Evolutionary conservation across 2,329 filamentous ascomycete species (phyloP).

Genomic region (Thielaviopsis punctulata): DNA sequence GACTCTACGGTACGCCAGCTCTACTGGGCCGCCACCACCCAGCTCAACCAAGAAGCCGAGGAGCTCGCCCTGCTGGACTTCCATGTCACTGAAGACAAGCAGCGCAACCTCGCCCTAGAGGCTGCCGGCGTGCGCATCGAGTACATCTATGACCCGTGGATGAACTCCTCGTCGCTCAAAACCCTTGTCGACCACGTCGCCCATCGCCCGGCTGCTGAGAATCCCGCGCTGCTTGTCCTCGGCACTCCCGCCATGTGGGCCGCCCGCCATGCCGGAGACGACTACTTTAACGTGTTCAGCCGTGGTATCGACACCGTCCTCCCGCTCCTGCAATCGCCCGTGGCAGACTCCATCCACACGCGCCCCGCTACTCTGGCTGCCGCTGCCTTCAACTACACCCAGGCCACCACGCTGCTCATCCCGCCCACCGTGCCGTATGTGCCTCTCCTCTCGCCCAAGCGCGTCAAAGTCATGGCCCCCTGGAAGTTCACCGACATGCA

Average conservation of each 20-base stretch:
- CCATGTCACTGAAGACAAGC: conserved; percentile 21
- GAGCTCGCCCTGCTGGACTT: conserved; percentile 20
- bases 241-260: conserved; percentile 39
- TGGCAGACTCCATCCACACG: conserved; percentile 3
- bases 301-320: conserved; percentile 27
- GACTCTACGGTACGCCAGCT: conserved; percentile 43
- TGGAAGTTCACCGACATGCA: conserved; percentile 36
- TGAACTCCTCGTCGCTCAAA: conserved; percentile 26
- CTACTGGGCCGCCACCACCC: conserved; percentile 37
- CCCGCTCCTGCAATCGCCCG: conserved; percentile 19
- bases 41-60: conserved; percentile 26
- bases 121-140: conserved; percentile 27
- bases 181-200: conserved; percentile 19
- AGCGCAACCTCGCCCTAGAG: conserved; percentile 25
- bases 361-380: not conserved
- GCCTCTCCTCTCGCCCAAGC: conserved; percentile 23
- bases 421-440: conserved; percentile 22
- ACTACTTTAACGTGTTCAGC: conserved; percentile 28
- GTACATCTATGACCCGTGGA: conserved; percentile 46
- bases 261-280: conserved; percentile 30
- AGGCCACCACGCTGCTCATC: not conserved
- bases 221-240: conserved; percentile 31
- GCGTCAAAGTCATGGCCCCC: conserved; percentile 27
- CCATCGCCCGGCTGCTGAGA: conserved; percentile 4
- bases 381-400: not conserved